Base-by-base conservation (phyloP, 495 filamentous ascomycete genomes). In the Penicillium antarcticum region DNA sequence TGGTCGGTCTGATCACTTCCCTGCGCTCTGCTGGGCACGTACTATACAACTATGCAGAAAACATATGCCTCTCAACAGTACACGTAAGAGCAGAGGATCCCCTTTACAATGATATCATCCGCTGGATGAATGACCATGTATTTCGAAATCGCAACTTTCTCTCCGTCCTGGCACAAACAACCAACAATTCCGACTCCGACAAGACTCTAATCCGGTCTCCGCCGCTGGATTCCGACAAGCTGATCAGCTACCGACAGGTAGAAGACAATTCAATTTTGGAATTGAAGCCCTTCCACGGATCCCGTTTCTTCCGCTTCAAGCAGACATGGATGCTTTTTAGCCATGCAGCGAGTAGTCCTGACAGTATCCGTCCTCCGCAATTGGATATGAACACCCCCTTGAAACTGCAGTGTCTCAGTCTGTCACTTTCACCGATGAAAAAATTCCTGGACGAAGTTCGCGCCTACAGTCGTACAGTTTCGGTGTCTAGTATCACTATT, bases 121-220 rank as follows among this genome's bases (percentile, higher is more conserved):
- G 35, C 9, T 49, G 46, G 46, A 49, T 49, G 46, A 49, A 49
- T 14, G 46, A 49, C n/a, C 46, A 49, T 34, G 46, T 29, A 0
- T 49, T 49, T 29, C 34, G 36, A 6, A 12, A 26, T 33, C 36
- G 36, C 24, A 49, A 49, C 16, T 49, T 49, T 13, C 46, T 38
- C 13, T 49, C 46, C 14, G 46, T 49, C 4, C 46, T 49, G 12
- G 46, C 46, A 26, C 35, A 40, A 18, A 49, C 46, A 6, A 49
- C 18, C 23, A 49, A 41, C 14, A 41, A 21, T 13, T 23, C 35
- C 14, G 36, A 48, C 23, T 18, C 7, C 13, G 45, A 49, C 13
- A 45, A 45, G 18, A 19, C 39, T 42, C 18, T 31, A 10, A 17
- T 34, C 18, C 42, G 42, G 9, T 45, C 23, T 11, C 29, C 42